phyloP scores from a whole-genome alignment of 2,329 filamentous ascomycete genomes.

The Ophiostoma angusticollis region DNA sequence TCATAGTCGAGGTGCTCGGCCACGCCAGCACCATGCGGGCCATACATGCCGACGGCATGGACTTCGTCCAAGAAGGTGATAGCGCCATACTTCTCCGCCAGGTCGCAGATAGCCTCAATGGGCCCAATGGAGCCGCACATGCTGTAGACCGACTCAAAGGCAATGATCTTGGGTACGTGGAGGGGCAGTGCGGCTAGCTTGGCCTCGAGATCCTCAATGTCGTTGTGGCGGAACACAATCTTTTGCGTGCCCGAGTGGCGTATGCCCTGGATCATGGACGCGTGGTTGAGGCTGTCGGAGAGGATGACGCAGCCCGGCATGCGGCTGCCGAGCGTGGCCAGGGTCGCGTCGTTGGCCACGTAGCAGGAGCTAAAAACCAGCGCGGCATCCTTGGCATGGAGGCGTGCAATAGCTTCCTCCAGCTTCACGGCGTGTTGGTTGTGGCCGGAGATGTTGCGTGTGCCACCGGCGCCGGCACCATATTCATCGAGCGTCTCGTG shows the following conservation, averaged over 20 bases:
- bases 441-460: slow-evolving; percentile 94
- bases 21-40: slow-evolving; percentile 86
- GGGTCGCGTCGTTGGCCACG: slow-evolving; percentile 92
- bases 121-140: slow-evolving; percentile 98
- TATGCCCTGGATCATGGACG: slow-evolving; percentile 98
- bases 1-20: slow-evolving; percentile 96
- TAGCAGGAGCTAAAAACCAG: slow-evolving; percentile 97
- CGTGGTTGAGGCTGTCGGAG: slow-evolving; percentile 95
- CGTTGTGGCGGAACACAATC: slow-evolving; percentile 98
- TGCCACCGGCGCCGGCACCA: slow-evolving; percentile 87
- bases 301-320: slow-evolving; percentile 92
- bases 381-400: slow-evolving; percentile 85
- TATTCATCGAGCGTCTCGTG: slow-evolving; percentile 91
- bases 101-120: slow-evolving; percentile 88
- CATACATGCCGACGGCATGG: slow-evolving; percentile 98
- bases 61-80: slow-evolving; percentile 98
- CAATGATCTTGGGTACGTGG: slow-evolving; percentile 89
- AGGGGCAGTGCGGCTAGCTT: slow-evolving; percentile 81
- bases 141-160: slow-evolving; percentile 97
- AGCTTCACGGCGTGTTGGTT: slow-evolving; percentile 85
- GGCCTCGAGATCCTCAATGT: slow-evolving; percentile 79
- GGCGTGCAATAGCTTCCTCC: slow-evolving; percentile 68
- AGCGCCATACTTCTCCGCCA: slow-evolving; percentile 94
- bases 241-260: slow-evolving; percentile 95
- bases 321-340: slow-evolving; percentile 94